Conservation (phyloP, 1,139 yeast species). For the Taiozyma sp. region DNA sequence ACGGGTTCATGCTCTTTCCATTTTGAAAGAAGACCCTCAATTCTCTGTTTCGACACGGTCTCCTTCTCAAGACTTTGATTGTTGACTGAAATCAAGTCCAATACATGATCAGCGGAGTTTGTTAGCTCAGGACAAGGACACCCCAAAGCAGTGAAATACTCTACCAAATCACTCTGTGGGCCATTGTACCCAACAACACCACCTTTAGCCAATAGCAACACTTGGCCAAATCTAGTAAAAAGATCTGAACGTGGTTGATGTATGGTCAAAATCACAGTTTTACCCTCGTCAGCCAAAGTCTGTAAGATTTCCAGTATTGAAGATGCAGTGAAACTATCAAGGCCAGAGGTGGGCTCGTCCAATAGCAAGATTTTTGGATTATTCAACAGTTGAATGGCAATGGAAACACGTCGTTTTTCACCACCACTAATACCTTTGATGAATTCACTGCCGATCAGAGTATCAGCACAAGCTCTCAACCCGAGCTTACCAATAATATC, state of each 20-base stretch:
- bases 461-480: slow-evolving; percentile 70
- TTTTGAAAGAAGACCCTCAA: slow-evolving; percentile 22
- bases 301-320: slow-evolving; percentile 61
- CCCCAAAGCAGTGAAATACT: slow-evolving; percentile 41
- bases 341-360: slow-evolving; percentile 89
- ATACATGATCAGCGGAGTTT: slow-evolving; percentile 67
- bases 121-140: slow-evolving; percentile 50
- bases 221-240: slow-evolving; percentile 57
- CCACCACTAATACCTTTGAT: slow-evolving; percentile 85
- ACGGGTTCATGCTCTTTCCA: slow-evolving; percentile 19
- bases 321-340: slow-evolving; percentile 75
- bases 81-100: slow-evolving; percentile 56
- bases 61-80: slow-evolving; percentile 31
- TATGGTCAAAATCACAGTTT: slow-evolving; percentile 72
- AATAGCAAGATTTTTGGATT: slow-evolving; percentile 67
- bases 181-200: slow-evolving; percentile 57
- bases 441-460: slow-evolving; percentile 65
- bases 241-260: slow-evolving; percentile 83
- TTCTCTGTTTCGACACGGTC: slow-evolving; percentile 31
- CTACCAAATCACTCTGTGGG: slow-evolving; percentile 34
- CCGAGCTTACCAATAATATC: slow-evolving; percentile 62
- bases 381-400: slow-evolving; percentile 70
- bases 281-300: slow-evolving; percentile 53
- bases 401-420: slow-evolving; percentile 76
- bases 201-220: slow-evolving; percentile 68